Evolutionary conservation across 129 eudicot genomes (phyloP), one percentile per base, ranked within the genome.

Genomic region (Ambrosia trifida): DNA sequence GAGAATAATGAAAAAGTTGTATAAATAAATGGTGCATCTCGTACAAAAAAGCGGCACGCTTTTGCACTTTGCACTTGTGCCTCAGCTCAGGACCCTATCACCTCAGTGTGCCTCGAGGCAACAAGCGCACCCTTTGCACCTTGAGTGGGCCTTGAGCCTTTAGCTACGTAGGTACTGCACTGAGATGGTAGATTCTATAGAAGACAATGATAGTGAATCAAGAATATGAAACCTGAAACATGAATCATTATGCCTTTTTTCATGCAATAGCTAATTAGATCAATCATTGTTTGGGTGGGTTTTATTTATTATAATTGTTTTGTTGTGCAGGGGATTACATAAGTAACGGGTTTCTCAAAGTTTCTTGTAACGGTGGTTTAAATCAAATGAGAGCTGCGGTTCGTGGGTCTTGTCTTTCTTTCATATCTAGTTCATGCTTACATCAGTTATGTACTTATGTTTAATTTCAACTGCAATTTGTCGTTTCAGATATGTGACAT

Each of bases 311-410:
- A 30, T 16, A 51, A 50, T 36, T 2, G 43, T 59, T 38, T 36
- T 60, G 32, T 81, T 62, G 18, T 93, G 68, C 93, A 94, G 99
- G 99, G 85, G 83, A 81, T 70, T 94, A 94, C 80, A 84, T 79
- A 76, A 94, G 93, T 82, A 94, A 90, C 64, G 99, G 99, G 44
- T 94, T 80, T 81, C 95, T 94, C 28, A 82, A 77, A 78, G 90
- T 94, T 59, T 87, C 95, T 66, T 94, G 97, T 82, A 94, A 94
- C 46, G 99, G 99, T 3, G 99, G 99, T 65, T 84, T 94, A 81
- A 94, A 94, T 84, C 99, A 94, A 74, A 94, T 94, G 99, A 87
- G 99, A 30, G 87, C 99, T 78, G 99, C 92, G 93, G 99, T 94
- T 41, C 2, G 96, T 87, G 61, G 59, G 75, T 66, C 46, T 70